Conservation (phyloP, 495 filamentous ascomycete genomes). For the Cairneyella variabilis region DNA sequence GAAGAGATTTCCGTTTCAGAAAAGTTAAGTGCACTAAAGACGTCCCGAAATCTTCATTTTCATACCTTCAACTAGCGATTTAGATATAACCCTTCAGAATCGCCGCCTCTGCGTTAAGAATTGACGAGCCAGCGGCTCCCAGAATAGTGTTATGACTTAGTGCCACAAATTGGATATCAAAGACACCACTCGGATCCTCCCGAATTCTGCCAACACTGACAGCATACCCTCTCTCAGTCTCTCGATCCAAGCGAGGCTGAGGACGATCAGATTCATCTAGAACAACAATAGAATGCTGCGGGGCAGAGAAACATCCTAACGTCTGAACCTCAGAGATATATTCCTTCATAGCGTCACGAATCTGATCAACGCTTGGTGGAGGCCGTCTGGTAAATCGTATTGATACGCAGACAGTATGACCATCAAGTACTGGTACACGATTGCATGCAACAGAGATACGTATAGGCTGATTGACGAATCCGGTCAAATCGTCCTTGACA, state of each 20-base stretch:
- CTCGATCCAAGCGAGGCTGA: slow-evolving; percentile 74
- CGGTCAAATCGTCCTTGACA: slow-evolving; percentile 61
- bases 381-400: slow-evolving; percentile 53
- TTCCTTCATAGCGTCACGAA: slow-evolving; percentile 62
- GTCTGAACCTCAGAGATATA: slow-evolving; percentile 72
- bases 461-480: slow-evolving; percentile 55
- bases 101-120: slow-evolving; percentile 89
- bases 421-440: slow-evolving; percentile 76
- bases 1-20: slow-evolving; percentile 7
- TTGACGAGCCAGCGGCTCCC: slow-evolving; percentile 88
- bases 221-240: slow-evolving; percentile 70
- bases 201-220: slow-evolving; percentile 76
- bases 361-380: slow-evolving; percentile 54
- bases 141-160: slow-evolving; percentile 89
- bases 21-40: not conserved
- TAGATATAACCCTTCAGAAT: slow-evolving; percentile 82
- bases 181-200: slow-evolving; percentile 67
- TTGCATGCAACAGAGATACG: slow-evolving; percentile 75
- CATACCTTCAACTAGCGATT: slow-evolving; percentile 15
- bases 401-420: slow-evolving; percentile 79
- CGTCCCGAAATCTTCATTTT: not conserved
- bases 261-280: slow-evolving; percentile 77
- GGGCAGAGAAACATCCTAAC: slow-evolving; percentile 72
- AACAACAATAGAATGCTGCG: slow-evolving; percentile 67
- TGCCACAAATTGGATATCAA: slow-evolving; percentile 78